These are phyloP conservation scores for Botrytis aclada DNA, from an alignment of 2,329 filamentous ascomycete genomes.

Conservation along the genomic window DNA sequence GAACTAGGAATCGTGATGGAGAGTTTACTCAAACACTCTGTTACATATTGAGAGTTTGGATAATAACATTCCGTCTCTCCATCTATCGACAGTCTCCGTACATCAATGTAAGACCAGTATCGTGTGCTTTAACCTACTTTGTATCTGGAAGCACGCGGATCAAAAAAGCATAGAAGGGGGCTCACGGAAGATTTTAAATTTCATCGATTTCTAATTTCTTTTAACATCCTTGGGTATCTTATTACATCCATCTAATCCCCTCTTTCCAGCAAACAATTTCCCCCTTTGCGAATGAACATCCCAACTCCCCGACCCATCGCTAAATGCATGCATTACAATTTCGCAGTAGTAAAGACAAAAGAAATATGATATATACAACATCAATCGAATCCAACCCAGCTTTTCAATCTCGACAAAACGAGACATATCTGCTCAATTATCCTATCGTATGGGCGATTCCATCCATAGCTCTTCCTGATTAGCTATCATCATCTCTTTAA, in stretches of 20 bases:
- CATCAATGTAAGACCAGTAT: background rate
- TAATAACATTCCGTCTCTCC: fast-evolving
- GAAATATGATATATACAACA: background rate
- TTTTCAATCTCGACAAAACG: background rate
- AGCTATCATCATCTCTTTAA: background rate
- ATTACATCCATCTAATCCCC: background rate
- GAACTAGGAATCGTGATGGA: background rate
- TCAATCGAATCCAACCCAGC: background rate
- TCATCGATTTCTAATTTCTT: background rate
- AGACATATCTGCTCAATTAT: background rate
- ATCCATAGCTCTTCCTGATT: slow-evolving; percentile 2
- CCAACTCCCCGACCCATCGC: background rate
- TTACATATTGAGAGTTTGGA: background rate
- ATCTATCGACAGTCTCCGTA: background rate
- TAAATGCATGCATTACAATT: background rate
- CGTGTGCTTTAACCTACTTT: background rate
- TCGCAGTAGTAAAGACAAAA: background rate
- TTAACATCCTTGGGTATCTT: background rate
- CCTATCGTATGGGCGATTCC: background rate
- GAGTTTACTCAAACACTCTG: background rate
- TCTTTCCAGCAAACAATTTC: background rate
- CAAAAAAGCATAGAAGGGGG: background rate
- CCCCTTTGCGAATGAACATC: background rate
- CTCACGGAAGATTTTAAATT: background rate
- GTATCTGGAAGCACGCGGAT: fast-evolving